Evolutionary conservation across 805 yeast species (phyloP).

Genomic region (Wickerhamomyces bisporus): DNA sequence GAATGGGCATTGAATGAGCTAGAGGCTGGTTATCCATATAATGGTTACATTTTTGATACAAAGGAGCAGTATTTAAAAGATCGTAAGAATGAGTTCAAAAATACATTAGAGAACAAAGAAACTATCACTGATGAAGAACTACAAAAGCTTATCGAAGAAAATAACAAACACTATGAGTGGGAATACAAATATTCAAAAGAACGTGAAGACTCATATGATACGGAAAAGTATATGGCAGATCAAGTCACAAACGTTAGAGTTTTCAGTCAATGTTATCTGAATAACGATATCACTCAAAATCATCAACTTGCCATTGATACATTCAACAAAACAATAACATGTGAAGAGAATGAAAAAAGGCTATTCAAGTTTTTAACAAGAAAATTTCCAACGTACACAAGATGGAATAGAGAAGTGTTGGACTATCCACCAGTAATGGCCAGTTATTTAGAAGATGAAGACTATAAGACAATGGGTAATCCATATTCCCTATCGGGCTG

Average conservation of each 20-base stretch:
- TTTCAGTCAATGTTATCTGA: constrained; percentile 23
- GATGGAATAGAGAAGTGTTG: constrained; percentile 34
- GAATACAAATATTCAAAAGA: constrained; percentile 9
- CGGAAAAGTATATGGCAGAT: constrained; percentile 20
- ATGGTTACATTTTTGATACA: constrained; percentile 22
- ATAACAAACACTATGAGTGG: constrained; percentile 15
- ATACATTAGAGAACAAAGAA: constrained; percentile 10
- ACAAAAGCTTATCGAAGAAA: constrained; percentile 6
- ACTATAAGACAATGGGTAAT: constrained; percentile 3
- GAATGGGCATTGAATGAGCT: constrained; percentile 20
- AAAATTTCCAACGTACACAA: constrained; percentile 33
- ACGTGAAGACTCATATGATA: constrained; percentile 12
- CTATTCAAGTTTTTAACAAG: constrained; percentile 38
- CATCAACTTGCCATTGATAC: constrained; percentile 9
- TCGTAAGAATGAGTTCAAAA: constrained; percentile 12
- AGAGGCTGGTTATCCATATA: constrained; percentile 15
- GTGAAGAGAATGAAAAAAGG: constrained; percentile 27
- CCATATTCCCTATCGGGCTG: constrained; percentile 5
- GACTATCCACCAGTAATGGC: constrained; percentile 13
- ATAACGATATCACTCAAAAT: constrained; percentile 2
- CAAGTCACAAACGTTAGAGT: constrained; percentile 22
- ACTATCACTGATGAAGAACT: constrained; percentile 9
- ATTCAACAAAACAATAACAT: constrained; percentile 9
- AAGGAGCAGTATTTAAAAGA: constrained; percentile 17
- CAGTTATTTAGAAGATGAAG: constrained; percentile 8